Percentiles rank a stretch among this genome's conserved stretches.
These are phyloP conservation scores for Paecilomyces variotii DNA, from an alignment of 2,329 filamentous ascomycete genomes.

Conservation along the genomic window DNA sequence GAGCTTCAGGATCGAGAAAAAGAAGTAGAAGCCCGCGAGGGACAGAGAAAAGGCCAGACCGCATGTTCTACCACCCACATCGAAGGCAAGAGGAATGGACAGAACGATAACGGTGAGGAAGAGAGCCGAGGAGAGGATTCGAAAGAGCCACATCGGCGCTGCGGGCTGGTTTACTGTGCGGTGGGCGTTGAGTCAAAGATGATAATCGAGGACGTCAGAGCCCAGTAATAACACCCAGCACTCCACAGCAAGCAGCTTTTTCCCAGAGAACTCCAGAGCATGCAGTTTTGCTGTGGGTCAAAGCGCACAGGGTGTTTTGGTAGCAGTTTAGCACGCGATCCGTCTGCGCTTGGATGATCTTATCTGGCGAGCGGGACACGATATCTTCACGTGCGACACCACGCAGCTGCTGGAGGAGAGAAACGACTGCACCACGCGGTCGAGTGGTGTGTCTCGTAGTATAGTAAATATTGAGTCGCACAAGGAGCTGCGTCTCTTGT, in stretches of 20 bases:
- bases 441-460: background rate
- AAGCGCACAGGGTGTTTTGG: background rate
- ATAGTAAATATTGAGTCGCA: conserved; percentile 6
- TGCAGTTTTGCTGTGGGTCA: background rate
- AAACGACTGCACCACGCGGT: background rate
- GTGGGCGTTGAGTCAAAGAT: background rate
- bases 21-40: conserved; percentile 82
- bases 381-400: conserved; percentile 1
- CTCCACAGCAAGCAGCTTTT: background rate
- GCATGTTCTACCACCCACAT: conserved; percentile 91
- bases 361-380: background rate
- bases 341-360: background rate
- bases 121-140: conserved; percentile 67
- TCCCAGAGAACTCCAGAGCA: background rate
- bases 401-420: background rate
- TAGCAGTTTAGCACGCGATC: background rate
- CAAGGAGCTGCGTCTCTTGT: background rate
- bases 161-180: background rate
- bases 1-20: conserved; percentile 73
- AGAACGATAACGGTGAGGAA: conserved; percentile 91
- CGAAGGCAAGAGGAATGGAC: conserved; percentile 93
- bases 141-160: conserved; percentile 69
- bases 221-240: background rate
- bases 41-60: conserved; percentile 89
- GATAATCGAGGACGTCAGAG: background rate